Conservation (phyloP, 192 early-diverging fungal genomes). For the Podila verticillata region DNA sequence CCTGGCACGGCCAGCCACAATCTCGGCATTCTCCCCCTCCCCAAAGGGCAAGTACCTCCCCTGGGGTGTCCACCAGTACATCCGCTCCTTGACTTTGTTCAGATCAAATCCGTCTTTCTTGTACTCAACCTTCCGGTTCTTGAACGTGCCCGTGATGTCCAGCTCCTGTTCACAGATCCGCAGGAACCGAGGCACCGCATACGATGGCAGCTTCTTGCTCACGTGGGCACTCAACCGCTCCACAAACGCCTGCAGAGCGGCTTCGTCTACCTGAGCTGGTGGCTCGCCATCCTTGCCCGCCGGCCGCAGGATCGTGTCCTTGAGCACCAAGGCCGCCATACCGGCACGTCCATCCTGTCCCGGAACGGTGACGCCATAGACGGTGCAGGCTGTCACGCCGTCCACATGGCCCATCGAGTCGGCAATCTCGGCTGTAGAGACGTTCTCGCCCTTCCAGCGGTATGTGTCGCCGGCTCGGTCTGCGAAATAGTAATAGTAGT, state of each 20-base stretch:
- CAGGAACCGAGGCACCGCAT: slow-evolving; percentile 73
- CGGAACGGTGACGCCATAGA: slow-evolving; percentile 71
- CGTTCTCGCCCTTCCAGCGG: slow-evolving; percentile 75
- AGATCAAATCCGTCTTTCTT: slow-evolving; percentile 42
- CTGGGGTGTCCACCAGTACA: slow-evolving; percentile 48
- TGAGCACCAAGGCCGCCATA: slow-evolving; percentile 71
- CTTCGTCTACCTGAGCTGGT: slow-evolving; percentile 22
- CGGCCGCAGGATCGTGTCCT: slow-evolving; percentile 49
- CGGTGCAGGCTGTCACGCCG: slow-evolving; percentile 64
- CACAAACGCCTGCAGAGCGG: slow-evolving; percentile 33
- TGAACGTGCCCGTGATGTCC: slow-evolving; percentile 42
- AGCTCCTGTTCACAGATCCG: slow-evolving; percentile 59
- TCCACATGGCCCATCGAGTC: slow-evolving; percentile 62
- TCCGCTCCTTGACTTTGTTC: slow-evolving; percentile 29
- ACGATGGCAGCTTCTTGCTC: slow-evolving; percentile 58
- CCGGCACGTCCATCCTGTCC: slow-evolving; percentile 71
- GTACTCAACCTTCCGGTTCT: slow-evolving; percentile 41
- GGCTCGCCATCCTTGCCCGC: neutral
- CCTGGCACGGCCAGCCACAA: slow-evolving; percentile 20
- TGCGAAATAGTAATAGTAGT: slow-evolving; percentile 71
- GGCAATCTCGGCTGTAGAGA: slow-evolving; percentile 69
- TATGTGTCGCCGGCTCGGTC: slow-evolving; percentile 79
- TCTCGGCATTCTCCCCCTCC: slow-evolving; percentile 15
- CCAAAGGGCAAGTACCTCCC: slow-evolving; percentile 26
- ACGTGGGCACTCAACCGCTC: slow-evolving; percentile 46